These are phyloP conservation scores for Podila clonocystis DNA, from an alignment of 192 early-diverging fungal genomes.

Conservation along the genomic window DNA sequence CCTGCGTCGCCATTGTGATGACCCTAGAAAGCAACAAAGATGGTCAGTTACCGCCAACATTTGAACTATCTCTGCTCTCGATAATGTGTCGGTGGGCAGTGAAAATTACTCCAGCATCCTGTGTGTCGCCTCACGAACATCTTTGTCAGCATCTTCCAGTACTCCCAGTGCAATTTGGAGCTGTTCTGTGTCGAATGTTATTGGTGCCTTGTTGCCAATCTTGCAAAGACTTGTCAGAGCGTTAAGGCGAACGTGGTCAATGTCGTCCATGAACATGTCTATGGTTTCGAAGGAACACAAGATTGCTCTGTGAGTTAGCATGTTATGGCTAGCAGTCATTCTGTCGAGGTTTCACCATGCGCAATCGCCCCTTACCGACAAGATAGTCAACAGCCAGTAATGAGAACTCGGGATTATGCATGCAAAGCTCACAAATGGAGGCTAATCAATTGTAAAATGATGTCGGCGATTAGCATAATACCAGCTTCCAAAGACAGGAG, in stretches of 20 bases:
- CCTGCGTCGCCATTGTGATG: conserved; percentile 51
- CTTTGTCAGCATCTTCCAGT: conserved; percentile 77
- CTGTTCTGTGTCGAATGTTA: conserved; percentile 78
- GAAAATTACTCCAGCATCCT: conserved; percentile 70
- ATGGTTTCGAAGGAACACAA: not conserved
- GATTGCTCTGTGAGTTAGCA: not conserved
- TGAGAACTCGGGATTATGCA: conserved; percentile 76
- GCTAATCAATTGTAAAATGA: conserved; percentile 53
- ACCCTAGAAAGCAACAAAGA: conserved; percentile 42
- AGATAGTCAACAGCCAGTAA: conserved; percentile 81
- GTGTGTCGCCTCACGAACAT: conserved; percentile 78
- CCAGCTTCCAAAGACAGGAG: not conserved
- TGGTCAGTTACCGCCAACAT: not conserved
- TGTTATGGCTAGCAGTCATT: not conserved
- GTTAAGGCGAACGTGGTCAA: conserved; percentile 83
- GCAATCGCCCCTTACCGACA: conserved; percentile 63
- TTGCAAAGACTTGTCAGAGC: conserved; percentile 79
- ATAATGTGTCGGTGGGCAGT: not conserved
- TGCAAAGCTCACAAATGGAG: conserved; percentile 81
- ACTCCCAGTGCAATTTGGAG: conserved; percentile 77
- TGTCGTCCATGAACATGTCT: conserved; percentile 99
- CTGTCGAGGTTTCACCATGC: not conserved
- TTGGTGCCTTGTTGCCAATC: conserved; percentile 66
- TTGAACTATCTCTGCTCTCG: not conserved
- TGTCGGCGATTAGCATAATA: not conserved